A percentile compares a stretch with the other conserved stretches of the same genome.
phyloP scores from a whole-genome alignment of 1,284 basidiomycete genomes.

The Trametes sp. region DNA sequence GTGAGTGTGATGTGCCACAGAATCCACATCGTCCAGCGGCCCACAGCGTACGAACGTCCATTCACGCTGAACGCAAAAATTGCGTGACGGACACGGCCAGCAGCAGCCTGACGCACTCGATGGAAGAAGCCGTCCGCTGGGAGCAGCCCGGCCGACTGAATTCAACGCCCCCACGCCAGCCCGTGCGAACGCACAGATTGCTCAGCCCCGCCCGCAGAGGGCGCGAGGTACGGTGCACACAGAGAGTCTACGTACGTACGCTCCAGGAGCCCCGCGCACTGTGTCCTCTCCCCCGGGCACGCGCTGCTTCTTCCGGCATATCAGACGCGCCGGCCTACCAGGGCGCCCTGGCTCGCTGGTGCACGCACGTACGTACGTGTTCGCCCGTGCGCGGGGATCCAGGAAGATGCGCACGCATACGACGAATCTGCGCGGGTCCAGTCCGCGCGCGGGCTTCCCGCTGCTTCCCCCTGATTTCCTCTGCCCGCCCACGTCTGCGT shows the following conservation, averaged over 20 bases:
- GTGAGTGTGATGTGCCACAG: constrained; percentile 6
- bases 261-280: neutral
- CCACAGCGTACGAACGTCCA: no score
- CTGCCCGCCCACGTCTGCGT: neutral
- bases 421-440: constrained; percentile 6
- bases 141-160: neutral
- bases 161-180: neutral
- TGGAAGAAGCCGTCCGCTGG: constrained; percentile 3
- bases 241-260: neutral
- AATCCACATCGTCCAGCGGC: neutral
- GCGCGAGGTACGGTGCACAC: no score
- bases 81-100: neutral
- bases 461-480: constrained; percentile 12
- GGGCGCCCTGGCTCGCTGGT: neutral
- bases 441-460: neutral
- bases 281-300: constrained; percentile 13
- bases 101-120: constrained; percentile 1
- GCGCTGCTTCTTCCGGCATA: constrained; percentile 1
- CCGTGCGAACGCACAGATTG: constrained; percentile 8
- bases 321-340: neutral
- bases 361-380: constrained; percentile 3
- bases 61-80: constrained; percentile 3
- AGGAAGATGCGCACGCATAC: constrained; percentile 5
- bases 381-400: constrained; percentile 9
- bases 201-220: neutral